A percentile compares a stretch with the other conserved stretches of the same genome.
Conservation (phyloP, 257 asterid species). For the Knoxia roxburghii region DNA sequence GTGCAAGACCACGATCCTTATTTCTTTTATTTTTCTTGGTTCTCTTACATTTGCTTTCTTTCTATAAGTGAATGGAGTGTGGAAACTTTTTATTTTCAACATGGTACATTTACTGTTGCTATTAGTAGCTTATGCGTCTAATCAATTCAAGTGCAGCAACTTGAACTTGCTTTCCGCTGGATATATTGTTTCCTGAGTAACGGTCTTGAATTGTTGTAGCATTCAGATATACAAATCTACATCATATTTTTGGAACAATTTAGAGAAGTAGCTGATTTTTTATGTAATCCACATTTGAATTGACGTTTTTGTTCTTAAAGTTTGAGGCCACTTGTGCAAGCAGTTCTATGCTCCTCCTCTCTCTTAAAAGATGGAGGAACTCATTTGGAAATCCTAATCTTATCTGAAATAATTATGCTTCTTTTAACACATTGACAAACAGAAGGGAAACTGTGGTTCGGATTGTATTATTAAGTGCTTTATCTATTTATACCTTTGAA, state of each 20-base stretch:
- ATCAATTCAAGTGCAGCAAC: neutral
- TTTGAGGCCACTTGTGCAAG: neutral
- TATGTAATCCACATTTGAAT: neutral
- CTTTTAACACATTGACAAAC: neutral
- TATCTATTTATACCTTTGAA: neutral
- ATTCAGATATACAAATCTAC: neutral
- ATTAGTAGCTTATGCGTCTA: neutral
- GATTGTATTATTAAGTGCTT: neutral
- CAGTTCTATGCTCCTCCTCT: neutral
- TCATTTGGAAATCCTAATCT: neutral
- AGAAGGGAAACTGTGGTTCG: neutral
- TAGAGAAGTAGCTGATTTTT: neutral
- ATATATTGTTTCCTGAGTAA: neutral
- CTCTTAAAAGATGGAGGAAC: neutral
- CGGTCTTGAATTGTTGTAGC: neutral
- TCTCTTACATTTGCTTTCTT: neutral
- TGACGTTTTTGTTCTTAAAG: neutral
- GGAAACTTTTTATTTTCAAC: neutral
- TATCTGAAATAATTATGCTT: neutral
- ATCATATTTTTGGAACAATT: neutral
- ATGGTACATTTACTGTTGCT: neutral
- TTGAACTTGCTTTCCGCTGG: neutral
- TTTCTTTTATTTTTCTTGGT: neutral
- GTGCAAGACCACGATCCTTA: neutral
- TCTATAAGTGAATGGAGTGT: neutral